Base-by-base conservation (phyloP, 192 early-diverging fungal genomes). In the Linnemannia elongata region DNA sequence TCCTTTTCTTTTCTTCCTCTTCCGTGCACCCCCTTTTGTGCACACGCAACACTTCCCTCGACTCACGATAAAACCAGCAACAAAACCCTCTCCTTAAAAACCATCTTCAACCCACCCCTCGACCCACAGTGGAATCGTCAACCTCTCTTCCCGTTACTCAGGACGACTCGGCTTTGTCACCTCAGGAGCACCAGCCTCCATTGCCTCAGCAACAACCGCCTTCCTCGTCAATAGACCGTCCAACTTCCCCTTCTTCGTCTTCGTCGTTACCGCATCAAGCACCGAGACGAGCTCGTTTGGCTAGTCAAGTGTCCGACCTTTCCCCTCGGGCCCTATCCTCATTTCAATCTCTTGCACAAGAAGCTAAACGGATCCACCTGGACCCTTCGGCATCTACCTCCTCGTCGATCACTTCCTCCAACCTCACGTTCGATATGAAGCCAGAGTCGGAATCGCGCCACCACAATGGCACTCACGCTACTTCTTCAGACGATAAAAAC, bases 81-180 rank as follows among this genome's bases (percentile, higher is more conserved):
- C 57, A 60, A 60, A 66, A 0, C 30, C 3, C n/a, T 33, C 30
- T 66, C 60, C 30, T 66, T 66, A 66, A 33, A 17, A 45, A 20
- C 71, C 55, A 15, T 30, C 71, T 73, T 80, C 49, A 57, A 77
- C 69, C 63, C 63, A 73, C 52, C 39, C 44, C 55, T 30, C 69
- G 27, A 35, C 47, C 45, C 78, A 79, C 79, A 80, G 87, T 82
- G 82, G 82, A 80, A 78, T 83, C 83, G 77, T 77, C 75, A 73
- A 49, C 54, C 44, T 27, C 80, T 69, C 66, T 71, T 77, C 49
- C 71, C 76, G 44, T 76, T 55, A 79, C 88, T 77, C 80, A 76
- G 82, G 77, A 81, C 83, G 77, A 81, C 83, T 77, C 80, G 80
- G 78, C 80, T 73, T 83, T 63, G 36, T 76, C 82, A 57, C 42